These are phyloP conservation scores for Cenchrus purpureus DNA, from an alignment of 176 grass and related monocot species.

Conservation along the genomic window DNA sequence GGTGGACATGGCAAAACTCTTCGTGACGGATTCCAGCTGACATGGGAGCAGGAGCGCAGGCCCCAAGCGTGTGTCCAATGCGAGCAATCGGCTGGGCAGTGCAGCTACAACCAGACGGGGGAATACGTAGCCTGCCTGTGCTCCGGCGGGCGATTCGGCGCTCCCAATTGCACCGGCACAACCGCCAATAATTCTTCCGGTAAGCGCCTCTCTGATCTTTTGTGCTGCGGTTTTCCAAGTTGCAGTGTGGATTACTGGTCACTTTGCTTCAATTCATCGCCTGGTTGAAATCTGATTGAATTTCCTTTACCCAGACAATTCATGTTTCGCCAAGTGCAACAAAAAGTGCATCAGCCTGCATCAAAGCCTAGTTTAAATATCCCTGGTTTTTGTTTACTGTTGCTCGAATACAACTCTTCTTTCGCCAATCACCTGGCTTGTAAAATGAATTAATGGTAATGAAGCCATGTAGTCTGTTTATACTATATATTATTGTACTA, in stretches of 20 bases:
- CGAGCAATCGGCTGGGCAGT: neutral
- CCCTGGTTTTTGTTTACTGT: no score
- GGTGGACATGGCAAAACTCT: neutral
- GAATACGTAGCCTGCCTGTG: neutral
- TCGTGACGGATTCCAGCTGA: constrained; percentile 10
- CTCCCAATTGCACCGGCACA: neutral
- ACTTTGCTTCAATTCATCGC: no score
- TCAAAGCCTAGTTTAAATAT: no score
- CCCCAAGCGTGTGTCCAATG: fast-evolving
- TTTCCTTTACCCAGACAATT: no score
- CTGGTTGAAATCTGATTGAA: no score
- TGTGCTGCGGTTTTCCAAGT: neutral
- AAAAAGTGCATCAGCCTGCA: no score
- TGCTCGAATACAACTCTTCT: neutral
- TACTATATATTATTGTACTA: neutral
- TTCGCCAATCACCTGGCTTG: neutral
- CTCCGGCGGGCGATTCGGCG: fast-evolving
- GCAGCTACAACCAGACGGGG: fast-evolving
- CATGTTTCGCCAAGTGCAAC: no score
- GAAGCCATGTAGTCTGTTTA: neutral
- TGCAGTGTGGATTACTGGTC: neutral
- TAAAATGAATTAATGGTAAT: neutral
- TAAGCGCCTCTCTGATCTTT: neutral
- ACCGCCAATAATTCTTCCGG: no score
- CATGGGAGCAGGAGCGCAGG: neutral